Evolutionary conservation across 768 basidiomycete genomes (phyloP).

Genomic region (Hericium erinaceus): DNA sequence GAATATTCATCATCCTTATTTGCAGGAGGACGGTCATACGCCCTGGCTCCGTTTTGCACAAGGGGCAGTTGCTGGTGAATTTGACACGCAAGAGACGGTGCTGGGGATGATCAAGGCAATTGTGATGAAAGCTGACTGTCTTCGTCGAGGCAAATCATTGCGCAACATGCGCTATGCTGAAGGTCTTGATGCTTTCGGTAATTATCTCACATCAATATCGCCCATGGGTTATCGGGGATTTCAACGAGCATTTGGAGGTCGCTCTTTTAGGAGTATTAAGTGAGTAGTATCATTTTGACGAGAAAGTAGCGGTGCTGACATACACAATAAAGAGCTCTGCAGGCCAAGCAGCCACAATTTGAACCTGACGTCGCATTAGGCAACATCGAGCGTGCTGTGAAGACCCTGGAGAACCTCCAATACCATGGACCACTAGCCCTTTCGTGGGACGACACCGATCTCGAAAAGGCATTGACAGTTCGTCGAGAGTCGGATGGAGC

Average conservation of each 20-base stretch:
- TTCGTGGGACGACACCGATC: too few species aligned
- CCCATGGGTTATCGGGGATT: neutral
- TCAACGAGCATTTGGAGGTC: neutral
- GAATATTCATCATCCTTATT: too few species aligned
- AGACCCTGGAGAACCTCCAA: too few species aligned
- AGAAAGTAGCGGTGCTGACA: too few species aligned
- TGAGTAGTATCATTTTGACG: too few species aligned
- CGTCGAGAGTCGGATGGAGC: too few species aligned
- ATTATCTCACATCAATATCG: neutral
- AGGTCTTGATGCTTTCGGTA: neutral
- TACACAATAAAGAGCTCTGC: too few species aligned
- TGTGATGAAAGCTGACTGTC: neutral
- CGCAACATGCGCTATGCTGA: neutral
- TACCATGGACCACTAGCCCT: too few species aligned
- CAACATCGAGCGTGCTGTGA: too few species aligned
- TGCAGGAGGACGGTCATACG: neutral
- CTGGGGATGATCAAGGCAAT: neutral
- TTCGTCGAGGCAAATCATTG: neutral
- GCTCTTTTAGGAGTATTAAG: neutral
- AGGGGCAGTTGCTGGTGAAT: constrained; percentile 14
- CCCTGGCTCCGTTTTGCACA: constrained; percentile 16
- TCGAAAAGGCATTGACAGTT: too few species aligned
- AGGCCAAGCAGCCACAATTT: too few species aligned
- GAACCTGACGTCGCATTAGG: too few species aligned
- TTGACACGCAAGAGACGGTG: constrained; percentile 7